Conservation (phyloP, 305 asterid species). For the Fraxinus greggii region DNA sequence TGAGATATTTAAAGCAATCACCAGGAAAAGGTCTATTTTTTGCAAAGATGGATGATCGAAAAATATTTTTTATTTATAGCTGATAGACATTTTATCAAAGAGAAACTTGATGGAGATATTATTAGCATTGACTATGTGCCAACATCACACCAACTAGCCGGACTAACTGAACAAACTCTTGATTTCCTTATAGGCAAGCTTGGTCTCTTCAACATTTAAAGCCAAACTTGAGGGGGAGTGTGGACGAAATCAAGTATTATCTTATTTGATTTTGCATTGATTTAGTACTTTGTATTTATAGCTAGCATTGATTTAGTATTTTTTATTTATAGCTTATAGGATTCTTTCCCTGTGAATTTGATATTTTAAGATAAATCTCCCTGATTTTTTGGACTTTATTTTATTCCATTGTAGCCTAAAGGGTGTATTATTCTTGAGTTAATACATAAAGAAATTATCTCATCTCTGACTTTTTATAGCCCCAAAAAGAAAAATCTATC, state of each 20-base stretch:
- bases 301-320: neutral
- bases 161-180: neutral
- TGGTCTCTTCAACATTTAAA: neutral
- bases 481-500: neutral
- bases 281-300: neutral
- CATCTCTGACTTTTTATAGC: neutral
- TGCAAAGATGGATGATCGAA: neutral
- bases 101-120: neutral
- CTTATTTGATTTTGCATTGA: neutral
- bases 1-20: neutral
- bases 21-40: neutral
- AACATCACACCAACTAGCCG: neutral
- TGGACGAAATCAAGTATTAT: neutral
- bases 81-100: neutral
- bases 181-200: neutral
- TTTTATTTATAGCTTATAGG: neutral
- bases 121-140: neutral
- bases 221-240: neutral
- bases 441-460: neutral
- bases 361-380: neutral
- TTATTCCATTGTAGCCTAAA: neutral
- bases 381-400: neutral
- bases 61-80: neutral
- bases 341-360: neutral
- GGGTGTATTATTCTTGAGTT: neutral